A percentile compares a stretch with the other conserved stretches of the same genome.
Conservation (phyloP, 1,284 basidiomycete genomes). For the Cystobasidium pallidum region DNA sequence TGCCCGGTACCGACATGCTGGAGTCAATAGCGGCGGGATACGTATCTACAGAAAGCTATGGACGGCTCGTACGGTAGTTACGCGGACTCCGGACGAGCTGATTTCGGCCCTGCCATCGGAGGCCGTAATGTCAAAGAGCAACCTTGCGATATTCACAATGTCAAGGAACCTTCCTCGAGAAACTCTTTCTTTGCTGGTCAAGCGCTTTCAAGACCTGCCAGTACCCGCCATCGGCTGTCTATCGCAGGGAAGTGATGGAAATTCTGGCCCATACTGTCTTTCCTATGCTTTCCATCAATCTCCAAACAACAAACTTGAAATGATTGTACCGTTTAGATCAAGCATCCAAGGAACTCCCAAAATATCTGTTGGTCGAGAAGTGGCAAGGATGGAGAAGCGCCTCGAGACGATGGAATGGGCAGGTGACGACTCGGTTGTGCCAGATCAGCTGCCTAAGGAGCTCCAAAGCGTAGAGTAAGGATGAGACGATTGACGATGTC, state of each 20-base stretch:
- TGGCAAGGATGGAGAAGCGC: slow-evolving; percentile 30
- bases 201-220: slow-evolving; percentile 33
- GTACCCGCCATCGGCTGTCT: slow-evolving; percentile 38
- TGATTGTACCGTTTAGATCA: slow-evolving; percentile 40
- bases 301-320: slow-evolving; percentile 21
- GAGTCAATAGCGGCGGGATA: background rate
- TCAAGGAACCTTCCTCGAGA: slow-evolving; percentile 31
- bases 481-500: too few species aligned
- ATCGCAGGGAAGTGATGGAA: slow-evolving; percentile 25
- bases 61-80: slow-evolving; percentile 33
- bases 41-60: slow-evolving; percentile 20
- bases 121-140: slow-evolving; percentile 18
- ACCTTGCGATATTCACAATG: slow-evolving; percentile 28
- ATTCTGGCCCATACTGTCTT: slow-evolving; percentile 17
- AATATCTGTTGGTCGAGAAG: slow-evolving; percentile 43
- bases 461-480: slow-evolving; percentile 24
- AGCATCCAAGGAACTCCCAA: slow-evolving; percentile 41
- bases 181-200: slow-evolving; percentile 27
- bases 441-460: slow-evolving; percentile 24
- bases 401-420: slow-evolving; percentile 35
- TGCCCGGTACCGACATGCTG: background rate
- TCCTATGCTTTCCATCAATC: slow-evolving; percentile 39
- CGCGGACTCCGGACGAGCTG: slow-evolving; percentile 23
- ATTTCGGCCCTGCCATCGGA: slow-evolving; percentile 17
- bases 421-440: slow-evolving; percentile 20